Base-by-base conservation (phyloP, 805 yeast genomes). In the Saccharomycopsis sp. region DNA sequence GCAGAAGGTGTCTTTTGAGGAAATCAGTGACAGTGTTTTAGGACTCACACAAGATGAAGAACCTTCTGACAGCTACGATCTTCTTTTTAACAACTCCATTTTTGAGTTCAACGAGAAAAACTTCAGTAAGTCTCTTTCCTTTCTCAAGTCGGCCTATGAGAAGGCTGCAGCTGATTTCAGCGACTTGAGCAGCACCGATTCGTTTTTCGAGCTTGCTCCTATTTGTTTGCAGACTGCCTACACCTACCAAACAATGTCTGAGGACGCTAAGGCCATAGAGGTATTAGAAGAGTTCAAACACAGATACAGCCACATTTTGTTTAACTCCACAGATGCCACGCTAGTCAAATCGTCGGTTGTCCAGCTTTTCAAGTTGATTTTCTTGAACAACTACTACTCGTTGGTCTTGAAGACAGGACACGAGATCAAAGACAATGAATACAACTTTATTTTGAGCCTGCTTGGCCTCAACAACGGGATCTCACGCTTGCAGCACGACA, bases 41-140 rank as follows among this genome's bases (percentile, higher is more conserved):
- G n/a, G n/a, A n/a, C 37, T 29, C 37, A 64, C 62, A 69, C 4
- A 52, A 60, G 34, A 47, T 63, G 12, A 63, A 7, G 56, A n/a
- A 1, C 54, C 48, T 34, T 8, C 16, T 2, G 34, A 65, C 16
- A 77, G 82, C 1, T 84, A 86, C 66, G 95, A 87, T 68, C 71
- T 79, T 50, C 65, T 80, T 18, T 85, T 85, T 70, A 87, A 87
- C 70, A 80, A 83, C 41, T 79, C 91, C 0, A 71, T 85, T 65
- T 75, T 85, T 24, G 72, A 75, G 48, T 64, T 83, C 40, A 75
- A 80, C 8, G 73, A 71, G 40, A 75, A 75, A 2, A 70, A 81
- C 53, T 71, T 71, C 50, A 57, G 64, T 0, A 63, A 67, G 24
- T 72, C 87, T 1, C 65, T 82, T 24, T 66, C 69, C 7, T 63